phyloP scores from a whole-genome alignment of 805 yeast species.

The Hanseniaspora opuntiae region DNA sequence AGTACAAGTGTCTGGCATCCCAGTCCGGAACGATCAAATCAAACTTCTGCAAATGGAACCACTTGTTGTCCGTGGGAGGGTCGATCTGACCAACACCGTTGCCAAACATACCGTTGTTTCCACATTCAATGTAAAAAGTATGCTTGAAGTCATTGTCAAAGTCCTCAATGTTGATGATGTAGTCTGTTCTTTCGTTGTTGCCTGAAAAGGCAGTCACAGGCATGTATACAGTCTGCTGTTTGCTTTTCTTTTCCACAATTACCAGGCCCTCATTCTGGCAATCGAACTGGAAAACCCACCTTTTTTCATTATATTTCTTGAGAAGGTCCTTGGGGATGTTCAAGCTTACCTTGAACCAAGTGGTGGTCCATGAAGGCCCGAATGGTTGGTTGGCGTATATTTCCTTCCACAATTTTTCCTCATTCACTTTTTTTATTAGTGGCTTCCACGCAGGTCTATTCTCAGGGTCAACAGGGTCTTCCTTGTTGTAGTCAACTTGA shows the following conservation, averaged over 20 bases:
- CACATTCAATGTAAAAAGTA: constrained; percentile 69
- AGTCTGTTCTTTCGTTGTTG: constrained; percentile 57
- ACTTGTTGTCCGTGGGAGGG: constrained; percentile 61
- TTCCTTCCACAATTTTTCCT: constrained; percentile 42
- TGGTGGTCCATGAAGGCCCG: constrained; percentile 96
- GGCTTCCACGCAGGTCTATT: constrained; percentile 26
- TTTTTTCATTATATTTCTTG: constrained; percentile 31
- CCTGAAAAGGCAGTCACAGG: constrained; percentile 80
- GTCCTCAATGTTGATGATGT: constrained; percentile 20
- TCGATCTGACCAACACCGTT: constrained; percentile 45
- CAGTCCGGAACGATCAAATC: constrained; percentile 72
- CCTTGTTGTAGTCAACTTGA: constrained; percentile 48
- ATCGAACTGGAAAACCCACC: constrained; percentile 68
- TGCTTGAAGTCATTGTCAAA: constrained; percentile 42
- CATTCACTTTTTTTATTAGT: constrained; percentile 38
- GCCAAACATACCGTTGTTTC: constrained; percentile 92
- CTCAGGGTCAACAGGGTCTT: constrained; percentile 27
- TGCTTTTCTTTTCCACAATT: constrained; percentile 41
- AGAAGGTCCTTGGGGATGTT: constrained; percentile 29
- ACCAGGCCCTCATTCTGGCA: constrained; percentile 75
- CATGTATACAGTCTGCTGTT: constrained; percentile 24
- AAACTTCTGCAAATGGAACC: constrained; percentile 52
- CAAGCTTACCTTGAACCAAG: constrained; percentile 70
- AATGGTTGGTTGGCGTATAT: constrained; percentile 61
- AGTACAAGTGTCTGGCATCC: constrained; percentile 61